Evolutionary conservation across 352 stramenopile species (phyloP).

Genomic region (Pythium grandisporangium): DNA sequence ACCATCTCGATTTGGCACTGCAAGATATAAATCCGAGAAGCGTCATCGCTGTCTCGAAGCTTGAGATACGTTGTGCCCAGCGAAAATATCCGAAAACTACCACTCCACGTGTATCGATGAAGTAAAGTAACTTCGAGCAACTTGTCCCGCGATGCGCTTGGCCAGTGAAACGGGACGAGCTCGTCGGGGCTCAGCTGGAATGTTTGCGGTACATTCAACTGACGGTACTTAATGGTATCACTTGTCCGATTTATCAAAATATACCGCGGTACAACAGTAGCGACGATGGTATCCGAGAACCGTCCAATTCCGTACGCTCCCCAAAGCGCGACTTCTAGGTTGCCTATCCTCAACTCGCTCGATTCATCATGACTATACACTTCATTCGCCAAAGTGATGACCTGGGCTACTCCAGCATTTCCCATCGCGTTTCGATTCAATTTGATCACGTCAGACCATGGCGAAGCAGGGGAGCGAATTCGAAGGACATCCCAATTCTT

Average conservation of each 20-base stretch:
- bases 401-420: constrained; percentile 80
- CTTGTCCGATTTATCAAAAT: constrained; percentile 84
- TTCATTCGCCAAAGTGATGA: constrained; percentile 77
- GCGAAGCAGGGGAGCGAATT: constrained; percentile 62
- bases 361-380: constrained; percentile 41
- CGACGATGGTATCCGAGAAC: constrained; percentile 82
- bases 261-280: constrained; percentile 79
- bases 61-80: constrained; percentile 84
- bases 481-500: constrained; percentile 81
- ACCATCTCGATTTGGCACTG: constrained; percentile 84
- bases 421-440: constrained; percentile 85
- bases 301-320: constrained; percentile 74
- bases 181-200: constrained; percentile 66
- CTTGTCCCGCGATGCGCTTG: constrained; percentile 62
- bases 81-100: constrained; percentile 80
- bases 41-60: constrained; percentile 55
- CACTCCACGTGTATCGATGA: constrained; percentile 77
- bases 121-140: constrained; percentile 80
- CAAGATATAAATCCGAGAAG: constrained; percentile 81
- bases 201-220: constrained; percentile 67
- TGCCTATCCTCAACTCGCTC: constrained; percentile 53
- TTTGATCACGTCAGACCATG: constrained; percentile 80
- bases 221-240: constrained; percentile 79
- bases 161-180: constrained; percentile 80
- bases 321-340: constrained; percentile 79